Evolutionary conservation across 2,329 filamentous ascomycete genomes (phyloP), one percentile per base, ranked within the genome.

Genomic region (Diaporthe caulivora): DNA sequence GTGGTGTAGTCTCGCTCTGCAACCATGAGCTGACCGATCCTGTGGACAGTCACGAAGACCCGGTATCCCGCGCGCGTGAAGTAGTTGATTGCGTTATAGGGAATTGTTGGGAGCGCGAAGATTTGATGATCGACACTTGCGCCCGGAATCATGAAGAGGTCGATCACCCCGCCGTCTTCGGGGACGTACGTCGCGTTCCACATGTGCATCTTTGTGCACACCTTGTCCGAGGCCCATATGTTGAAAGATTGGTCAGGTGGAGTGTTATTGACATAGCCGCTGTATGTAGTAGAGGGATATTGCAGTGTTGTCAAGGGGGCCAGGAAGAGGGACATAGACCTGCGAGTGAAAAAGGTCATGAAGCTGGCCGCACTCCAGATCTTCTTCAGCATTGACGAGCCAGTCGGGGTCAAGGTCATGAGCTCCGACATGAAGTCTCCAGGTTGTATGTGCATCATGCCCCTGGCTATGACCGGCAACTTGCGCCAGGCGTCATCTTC

Each of bases 51-150:
- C 4, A 91, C 81, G 76, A 89, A 92, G 24, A 91, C 88, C 7
- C 88, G 86, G 80, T 92, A 92, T 11, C 91, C 91, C 0, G 86
- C 87, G 1, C 86, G 83, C 3, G 86, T 88, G 79, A 92, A 89
- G 81, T 91, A 92, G 78, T 92, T 90, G 75, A 92, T 86, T 0
- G 89, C 86, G 78, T 92, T 92, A 75, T 86, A 87, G n/a, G 86
- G 85, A 71, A 92, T 91, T 2, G 90, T 92, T 2, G 90, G 90
- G 37, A 91, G 83, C 0, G 90, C 86, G 75, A 85, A 92, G 70
- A 92, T 91, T 75, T 90, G 87, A 76, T 92, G 88, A 78, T 92
- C 89, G 1, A 92, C 90, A 1, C 88, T 85, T 0, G 90, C 90
- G 26, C 91, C 91, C 0, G 90, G 90, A 57, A 92, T 85, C 84